Base-by-base conservation (phyloP, 1,284 basidiomycete genomes). In the Agaricales sp. region DNA sequence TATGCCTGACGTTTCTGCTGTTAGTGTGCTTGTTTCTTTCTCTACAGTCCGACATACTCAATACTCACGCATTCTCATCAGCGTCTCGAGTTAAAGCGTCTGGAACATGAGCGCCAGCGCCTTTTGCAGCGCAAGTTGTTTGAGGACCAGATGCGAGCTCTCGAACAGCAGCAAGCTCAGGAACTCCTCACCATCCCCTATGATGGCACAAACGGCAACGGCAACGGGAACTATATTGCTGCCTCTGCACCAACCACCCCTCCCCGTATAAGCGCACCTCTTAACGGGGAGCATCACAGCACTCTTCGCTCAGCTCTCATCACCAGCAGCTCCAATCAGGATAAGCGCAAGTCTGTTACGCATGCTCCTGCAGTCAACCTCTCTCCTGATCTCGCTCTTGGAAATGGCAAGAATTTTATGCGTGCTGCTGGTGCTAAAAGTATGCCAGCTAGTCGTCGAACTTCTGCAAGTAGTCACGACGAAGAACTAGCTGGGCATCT, bases 81-180 rank as follows among this genome's bases (percentile, higher is more conserved):
- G 87, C 86, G 87, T 55, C 81, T 93, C 54, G 88, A 93, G 65
- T 73, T 91, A 60, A 95, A 93, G 65, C 87, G 91, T 58, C 69
- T 89, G 55, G 90, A 94, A 65, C 90, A 95, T 63, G 90, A 94
- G 65, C 78, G 86, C 50, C 88, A 92, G 67, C 87, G 92, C 56
- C 69, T 70, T 43, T 66, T 89, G 50, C 92, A 95, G 65, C 82
- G 91, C 61, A 87, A 84, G 65, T 69, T 89, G 58, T 95, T 96
- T 63, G 93, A 94, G 66, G 89, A 93, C 58, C 90, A 95, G 67
- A 94, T 95, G 87, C 81, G 84, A 49, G 82, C 77, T 55, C 77
- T 96, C 53, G 93, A 96, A 67, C 87, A 90, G 57, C 86, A 92
- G 63, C 92, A 96, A 66, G 82, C 84, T 16, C 85, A 91, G 61